These are phyloP conservation scores for Eremothecium sinecaudum DNA, from an alignment of 1,139 yeast genomes.

Conservation along the genomic window DNA sequence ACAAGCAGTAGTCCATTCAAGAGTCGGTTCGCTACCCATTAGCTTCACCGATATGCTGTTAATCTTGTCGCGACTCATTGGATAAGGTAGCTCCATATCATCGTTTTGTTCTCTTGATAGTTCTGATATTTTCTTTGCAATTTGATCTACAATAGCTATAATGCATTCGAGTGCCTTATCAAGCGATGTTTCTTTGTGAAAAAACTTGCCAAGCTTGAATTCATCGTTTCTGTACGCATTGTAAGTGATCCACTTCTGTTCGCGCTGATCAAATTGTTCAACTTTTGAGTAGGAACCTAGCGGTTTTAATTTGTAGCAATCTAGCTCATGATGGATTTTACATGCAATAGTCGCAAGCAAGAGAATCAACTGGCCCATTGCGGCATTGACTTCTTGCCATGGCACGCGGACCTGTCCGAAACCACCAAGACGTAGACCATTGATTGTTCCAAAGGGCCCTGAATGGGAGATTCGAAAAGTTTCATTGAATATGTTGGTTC, in stretches of 20 bases:
- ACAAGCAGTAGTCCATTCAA: constrained; percentile 89
- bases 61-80: constrained; percentile 52
- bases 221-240: constrained; percentile 30
- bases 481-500: constrained; percentile 70
- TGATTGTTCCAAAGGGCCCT: constrained; percentile 79
- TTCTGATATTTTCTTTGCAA: constrained; percentile 15
- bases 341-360: constrained; percentile 56
- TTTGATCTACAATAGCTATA: constrained; percentile 19
- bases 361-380: constrained; percentile 75
- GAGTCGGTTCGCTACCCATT: constrained; percentile 52
- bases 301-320: constrained; percentile 61
- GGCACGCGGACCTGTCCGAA: constrained; percentile 51
- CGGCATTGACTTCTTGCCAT: constrained; percentile 91
- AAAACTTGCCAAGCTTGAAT: constrained; percentile 30
- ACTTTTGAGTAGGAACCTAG: constrained; percentile 80
- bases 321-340: constrained; percentile 46
- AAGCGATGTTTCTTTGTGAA: constrained; percentile 27
- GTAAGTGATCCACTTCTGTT: constrained; percentile 28
- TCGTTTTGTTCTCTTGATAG: constrained; percentile 9
- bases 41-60: constrained; percentile 72
- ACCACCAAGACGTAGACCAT: constrained; percentile 71
- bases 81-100: constrained; percentile 58
- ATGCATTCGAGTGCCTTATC: constrained; percentile 27
- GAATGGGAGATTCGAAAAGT: constrained; percentile 76
- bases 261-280: constrained; percentile 42